A percentile compares a stretch with the other conserved stretches of the same genome.
Conservation (phyloP, 495 filamentous ascomycete genomes). For the Jackrogersella minutella region DNA sequence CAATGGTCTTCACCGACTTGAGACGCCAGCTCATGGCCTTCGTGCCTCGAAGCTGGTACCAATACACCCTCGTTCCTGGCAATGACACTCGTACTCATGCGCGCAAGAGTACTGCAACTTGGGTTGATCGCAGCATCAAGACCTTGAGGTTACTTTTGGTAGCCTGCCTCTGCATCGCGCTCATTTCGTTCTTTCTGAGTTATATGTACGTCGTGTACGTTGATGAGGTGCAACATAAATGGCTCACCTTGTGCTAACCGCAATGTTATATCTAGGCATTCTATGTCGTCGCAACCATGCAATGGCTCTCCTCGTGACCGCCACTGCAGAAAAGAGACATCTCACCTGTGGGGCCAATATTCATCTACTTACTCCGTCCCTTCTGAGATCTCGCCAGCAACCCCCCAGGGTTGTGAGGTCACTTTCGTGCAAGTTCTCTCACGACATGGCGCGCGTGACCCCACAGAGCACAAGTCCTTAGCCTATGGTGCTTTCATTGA, state of each 20-base stretch:
- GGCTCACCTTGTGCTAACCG: constrained; percentile 26
- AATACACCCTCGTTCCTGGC: constrained; percentile 41
- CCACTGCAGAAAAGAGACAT: constrained; percentile 58
- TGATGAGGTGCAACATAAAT: constrained; percentile 26
- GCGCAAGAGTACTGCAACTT: constrained; percentile 6
- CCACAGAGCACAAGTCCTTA: constrained; percentile 68
- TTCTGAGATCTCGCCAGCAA: constrained; percentile 62
- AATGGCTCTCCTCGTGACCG: constrained; percentile 69
- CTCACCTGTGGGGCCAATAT: constrained; percentile 86
- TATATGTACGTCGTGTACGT: constrained; percentile 30
- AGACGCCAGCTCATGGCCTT: constrained; percentile 32
- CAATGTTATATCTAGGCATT: constrained; percentile 23
- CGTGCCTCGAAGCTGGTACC: constrained; percentile 22
- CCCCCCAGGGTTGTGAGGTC: constrained; percentile 71
- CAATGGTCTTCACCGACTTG: constrained; percentile 39
- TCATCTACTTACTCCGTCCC: constrained; percentile 80
- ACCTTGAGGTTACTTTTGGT: constrained; percentile 17
- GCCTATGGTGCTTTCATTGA: constrained; percentile 64
- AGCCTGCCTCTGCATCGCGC: constrained; percentile 6
- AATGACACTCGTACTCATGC: neutral
- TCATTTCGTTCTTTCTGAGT: constrained; percentile 22
- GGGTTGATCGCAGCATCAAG: constrained; percentile 5
- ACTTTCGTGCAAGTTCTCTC: constrained; percentile 82
- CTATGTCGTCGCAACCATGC: constrained; percentile 53
- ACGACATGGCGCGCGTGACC: constrained; percentile 84